Conservation (phyloP, 2,329 filamentous ascomycete species). For the Diaporthe caulivora region DNA sequence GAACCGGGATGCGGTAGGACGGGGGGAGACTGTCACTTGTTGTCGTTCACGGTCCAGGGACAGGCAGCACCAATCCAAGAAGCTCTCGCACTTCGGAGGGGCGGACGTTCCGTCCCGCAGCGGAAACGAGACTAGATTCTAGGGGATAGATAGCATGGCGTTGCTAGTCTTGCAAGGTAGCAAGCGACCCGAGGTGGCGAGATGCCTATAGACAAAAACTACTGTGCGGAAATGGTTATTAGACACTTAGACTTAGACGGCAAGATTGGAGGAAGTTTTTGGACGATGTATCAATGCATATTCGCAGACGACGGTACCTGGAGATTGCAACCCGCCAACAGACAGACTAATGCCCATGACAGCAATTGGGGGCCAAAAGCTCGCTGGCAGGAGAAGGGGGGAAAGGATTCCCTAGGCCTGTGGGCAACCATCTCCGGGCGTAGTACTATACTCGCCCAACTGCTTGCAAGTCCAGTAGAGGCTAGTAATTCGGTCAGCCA, state of each 20-base stretch:
- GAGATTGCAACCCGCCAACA: conserved; percentile 1
- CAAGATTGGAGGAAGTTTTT: neutral
- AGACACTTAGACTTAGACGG: conserved; percentile 12
- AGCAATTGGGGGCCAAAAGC: conserved; percentile 31
- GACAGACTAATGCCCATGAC: conserved; percentile 9
- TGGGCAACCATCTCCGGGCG: neutral
- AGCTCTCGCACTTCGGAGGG: neutral
- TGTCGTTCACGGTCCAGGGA: too few species aligned
- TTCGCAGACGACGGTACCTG: neutral
- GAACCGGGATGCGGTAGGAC: neutral
- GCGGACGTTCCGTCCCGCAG: conserved; percentile 32
- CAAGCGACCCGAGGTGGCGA: neutral
- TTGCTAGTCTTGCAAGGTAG: neutral
- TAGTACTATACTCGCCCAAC: conserved; percentile 3
- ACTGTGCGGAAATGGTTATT: neutral
- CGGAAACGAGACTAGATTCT: conserved; percentile 26
- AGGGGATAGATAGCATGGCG: neutral
- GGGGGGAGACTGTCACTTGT: neutral
- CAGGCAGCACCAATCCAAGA: neutral
- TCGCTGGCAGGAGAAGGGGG: neutral
- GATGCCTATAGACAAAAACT: neutral
- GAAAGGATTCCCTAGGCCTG: neutral
- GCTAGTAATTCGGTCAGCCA: neutral
- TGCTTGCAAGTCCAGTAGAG: neutral
- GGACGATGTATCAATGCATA: neutral